phyloP scores from a whole-genome alignment of 164 flowering plant species.

The Amborella trichopoda region DNA sequence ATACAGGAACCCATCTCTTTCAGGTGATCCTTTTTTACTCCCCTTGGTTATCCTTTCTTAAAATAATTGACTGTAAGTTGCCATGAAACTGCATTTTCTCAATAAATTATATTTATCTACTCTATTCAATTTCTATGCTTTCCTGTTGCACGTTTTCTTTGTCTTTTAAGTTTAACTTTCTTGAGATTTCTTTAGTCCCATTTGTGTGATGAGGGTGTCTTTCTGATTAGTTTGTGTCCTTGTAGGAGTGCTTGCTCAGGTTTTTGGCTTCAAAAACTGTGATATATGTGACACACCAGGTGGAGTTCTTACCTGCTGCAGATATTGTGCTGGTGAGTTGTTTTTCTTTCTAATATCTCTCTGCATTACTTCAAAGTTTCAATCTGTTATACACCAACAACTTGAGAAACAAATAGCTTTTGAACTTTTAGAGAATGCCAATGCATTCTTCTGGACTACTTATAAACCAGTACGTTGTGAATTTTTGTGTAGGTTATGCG shows the following conservation, averaged over 20 bases:
- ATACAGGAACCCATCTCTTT: constrained; percentile 74
- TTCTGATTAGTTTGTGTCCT: too few relatives aligned
- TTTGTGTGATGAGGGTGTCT: neutral
- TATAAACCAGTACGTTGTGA: too few relatives aligned
- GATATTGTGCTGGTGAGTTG: constrained; percentile 48
- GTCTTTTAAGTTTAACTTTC: too few relatives aligned
- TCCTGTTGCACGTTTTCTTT: neutral
- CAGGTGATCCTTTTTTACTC: constrained; percentile 31
- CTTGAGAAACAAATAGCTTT: too few relatives aligned
- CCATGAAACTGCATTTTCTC: too few relatives aligned
- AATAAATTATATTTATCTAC: too few relatives aligned
- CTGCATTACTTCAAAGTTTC: neutral
- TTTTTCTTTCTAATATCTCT: neutral
- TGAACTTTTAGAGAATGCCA: neutral
- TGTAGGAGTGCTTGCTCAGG: constrained; percentile 56
- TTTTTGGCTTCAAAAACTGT: constrained; percentile 49
- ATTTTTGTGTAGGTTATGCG: constrained; percentile 62
- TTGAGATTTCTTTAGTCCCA: neutral
- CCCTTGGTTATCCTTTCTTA: neutral
- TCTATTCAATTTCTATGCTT: neutral
- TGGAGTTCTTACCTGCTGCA: constrained; percentile 62
- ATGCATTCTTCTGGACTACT: neutral
- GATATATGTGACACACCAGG: constrained; percentile 67
- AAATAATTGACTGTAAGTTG: constrained; percentile 3
- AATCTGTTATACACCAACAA: too few relatives aligned